A percentile compares a stretch with the other conserved stretches of the same genome.
Conservation (phyloP, 805 yeast genomes). For the Metschnikowia santaceciliae region DNA sequence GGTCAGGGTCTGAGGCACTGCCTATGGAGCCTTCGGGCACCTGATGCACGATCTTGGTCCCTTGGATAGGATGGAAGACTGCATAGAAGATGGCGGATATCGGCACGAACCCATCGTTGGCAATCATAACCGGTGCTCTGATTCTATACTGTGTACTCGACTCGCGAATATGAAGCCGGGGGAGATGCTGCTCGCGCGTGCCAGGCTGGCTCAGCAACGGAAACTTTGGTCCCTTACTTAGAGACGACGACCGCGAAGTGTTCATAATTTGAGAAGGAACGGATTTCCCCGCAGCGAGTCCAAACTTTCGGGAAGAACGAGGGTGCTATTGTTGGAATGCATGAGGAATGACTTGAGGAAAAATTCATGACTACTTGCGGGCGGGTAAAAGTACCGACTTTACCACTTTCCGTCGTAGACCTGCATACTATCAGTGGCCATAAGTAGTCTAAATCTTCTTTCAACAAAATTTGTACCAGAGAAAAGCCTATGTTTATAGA, state of each 20-base stretch:
- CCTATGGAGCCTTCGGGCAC: slow-evolving; percentile 73
- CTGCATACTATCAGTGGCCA: not conserved
- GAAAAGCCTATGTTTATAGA: no score
- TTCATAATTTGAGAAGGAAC: not conserved
- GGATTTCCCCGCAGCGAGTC: not conserved
- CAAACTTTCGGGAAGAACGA: not conserved
- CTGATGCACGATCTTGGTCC: slow-evolving; percentile 86
- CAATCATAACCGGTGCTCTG: slow-evolving; percentile 23
- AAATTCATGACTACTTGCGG: not conserved
- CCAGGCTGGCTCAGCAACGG: not conserved
- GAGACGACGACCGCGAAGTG: not conserved
- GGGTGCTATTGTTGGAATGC: not conserved
- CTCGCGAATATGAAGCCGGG: not conserved
- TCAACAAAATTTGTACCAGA: no score
- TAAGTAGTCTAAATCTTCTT: no score
- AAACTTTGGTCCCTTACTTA: not conserved
- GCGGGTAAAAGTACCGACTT: not conserved
- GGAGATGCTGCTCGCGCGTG: not conserved
- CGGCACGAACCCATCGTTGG: slow-evolving; percentile 72
- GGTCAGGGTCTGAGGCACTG: slow-evolving; percentile 8
- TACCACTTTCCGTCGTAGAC: not conserved
- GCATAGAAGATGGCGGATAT: slow-evolving; percentile 85
- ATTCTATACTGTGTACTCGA: not conserved
- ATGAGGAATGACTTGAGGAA: not conserved
- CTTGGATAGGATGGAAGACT: slow-evolving; percentile 92